A percentile compares a stretch with the other conserved stretches of the same genome.
Conservation (phyloP, 2,329 filamentous ascomycete species). For the Sphaerulina populicola region DNA sequence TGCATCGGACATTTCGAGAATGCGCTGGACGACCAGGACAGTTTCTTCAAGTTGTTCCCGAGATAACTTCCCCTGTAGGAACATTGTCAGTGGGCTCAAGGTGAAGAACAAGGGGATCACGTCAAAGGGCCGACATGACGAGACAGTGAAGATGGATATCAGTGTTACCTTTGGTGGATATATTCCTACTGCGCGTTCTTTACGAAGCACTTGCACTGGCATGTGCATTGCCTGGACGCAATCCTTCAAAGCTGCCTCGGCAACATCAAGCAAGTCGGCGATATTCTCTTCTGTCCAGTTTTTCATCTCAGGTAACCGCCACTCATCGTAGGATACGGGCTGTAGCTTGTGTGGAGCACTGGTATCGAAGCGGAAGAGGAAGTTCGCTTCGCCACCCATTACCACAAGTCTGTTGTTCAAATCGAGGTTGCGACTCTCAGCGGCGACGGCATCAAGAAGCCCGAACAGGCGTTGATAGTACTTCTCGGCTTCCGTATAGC, state of each 20-base stretch:
- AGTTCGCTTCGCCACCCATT: slow-evolving; percentile 94
- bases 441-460: slow-evolving; percentile 65
- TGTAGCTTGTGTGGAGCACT: slow-evolving; percentile 58
- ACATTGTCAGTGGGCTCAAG: not conserved
- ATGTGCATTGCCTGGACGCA: slow-evolving; percentile 73
- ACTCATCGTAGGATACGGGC: slow-evolving; percentile 55
- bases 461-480: slow-evolving; percentile 86
- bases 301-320: slow-evolving; percentile 72
- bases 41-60: slow-evolving; percentile 93
- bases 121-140: no score
- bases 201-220: slow-evolving; percentile 71
- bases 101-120: no score
- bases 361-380: slow-evolving; percentile 72
- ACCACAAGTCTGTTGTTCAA: slow-evolving; percentile 54
- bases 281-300: slow-evolving; percentile 72
- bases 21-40: slow-evolving; percentile 86
- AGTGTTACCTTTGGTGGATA: slow-evolving; percentile 40
- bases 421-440: slow-evolving; percentile 40
- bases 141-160: no score
- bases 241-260: slow-evolving; percentile 73
- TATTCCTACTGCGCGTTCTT: slow-evolving; percentile 61
- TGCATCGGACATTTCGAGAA: slow-evolving; percentile 69
- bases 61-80: slow-evolving; percentile 43
- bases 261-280: slow-evolving; percentile 71
- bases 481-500: slow-evolving; percentile 76